A percentile compares a stretch with the other conserved stretches of the same genome.
These are phyloP conservation scores for Glebionis coronaria DNA, from an alignment of 129 eudicot genomes.

Conservation along the genomic window DNA sequence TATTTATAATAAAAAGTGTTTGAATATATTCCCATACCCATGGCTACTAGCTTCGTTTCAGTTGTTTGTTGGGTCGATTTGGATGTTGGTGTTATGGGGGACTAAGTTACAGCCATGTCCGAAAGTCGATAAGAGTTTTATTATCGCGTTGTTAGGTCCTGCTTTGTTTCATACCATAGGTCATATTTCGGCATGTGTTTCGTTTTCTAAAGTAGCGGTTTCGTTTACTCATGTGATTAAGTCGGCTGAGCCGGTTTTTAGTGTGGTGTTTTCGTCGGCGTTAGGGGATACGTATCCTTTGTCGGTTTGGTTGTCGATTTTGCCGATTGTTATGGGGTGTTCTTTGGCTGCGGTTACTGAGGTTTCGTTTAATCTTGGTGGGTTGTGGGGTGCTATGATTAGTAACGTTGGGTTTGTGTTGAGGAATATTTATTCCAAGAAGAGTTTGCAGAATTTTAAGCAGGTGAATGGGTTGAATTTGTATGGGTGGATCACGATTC, in stretches of 20 bases:
- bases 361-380: constrained; percentile 89
- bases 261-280: constrained; percentile 77
- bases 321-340: constrained; percentile 92
- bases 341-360: constrained; percentile 95
- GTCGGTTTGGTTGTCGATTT: constrained; percentile 78
- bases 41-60: constrained; percentile 94
- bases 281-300: constrained; percentile 78
- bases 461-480: constrained; percentile 93
- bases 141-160: constrained; percentile 86
- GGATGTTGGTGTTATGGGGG: constrained; percentile 82
- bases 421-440: constrained; percentile 87
- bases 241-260: constrained; percentile 90
- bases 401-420: constrained; percentile 95
- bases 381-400: constrained; percentile 94
- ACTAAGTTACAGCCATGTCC: constrained; percentile 75
- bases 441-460: constrained; percentile 79
- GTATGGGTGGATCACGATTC: constrained; percentile 83
- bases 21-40: constrained; percentile 85
- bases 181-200: constrained; percentile 97
- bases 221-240: constrained; percentile 97
- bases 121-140: constrained; percentile 60
- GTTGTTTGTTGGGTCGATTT: constrained; percentile 72
- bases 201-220: constrained; percentile 97
- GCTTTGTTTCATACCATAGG: constrained; percentile 95
- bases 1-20: constrained; percentile 73